A percentile compares a stretch with the other conserved stretches of the same genome.
These are phyloP conservation scores for Didymella exigua DNA, from an alignment of 2,329 filamentous ascomycete genomes.

Conservation along the genomic window DNA sequence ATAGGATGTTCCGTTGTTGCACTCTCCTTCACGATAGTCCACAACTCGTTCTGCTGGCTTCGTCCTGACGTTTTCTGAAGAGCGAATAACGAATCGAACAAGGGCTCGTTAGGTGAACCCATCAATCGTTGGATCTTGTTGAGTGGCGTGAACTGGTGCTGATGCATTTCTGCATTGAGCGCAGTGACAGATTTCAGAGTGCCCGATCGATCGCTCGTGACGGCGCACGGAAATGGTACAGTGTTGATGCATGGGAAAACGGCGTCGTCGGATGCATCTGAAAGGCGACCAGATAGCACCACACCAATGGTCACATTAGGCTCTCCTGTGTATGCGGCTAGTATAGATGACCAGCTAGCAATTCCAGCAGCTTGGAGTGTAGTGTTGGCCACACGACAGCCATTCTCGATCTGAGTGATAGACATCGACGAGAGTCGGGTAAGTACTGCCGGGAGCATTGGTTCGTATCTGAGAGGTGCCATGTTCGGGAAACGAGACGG, in stretches of 20 bases:
- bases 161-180: constrained; percentile 67
- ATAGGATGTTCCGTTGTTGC: constrained; percentile 77
- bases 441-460: constrained; percentile 44
- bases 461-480: constrained; percentile 62
- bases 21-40: constrained; percentile 68
- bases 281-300: constrained; percentile 75
- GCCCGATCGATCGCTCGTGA: constrained; percentile 60
- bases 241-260: constrained; percentile 84
- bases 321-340: constrained; percentile 80
- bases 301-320: constrained; percentile 75
- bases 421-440: constrained; percentile 49
- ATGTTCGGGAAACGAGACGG: constrained; percentile 78
- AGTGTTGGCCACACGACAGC: constrained; percentile 64
- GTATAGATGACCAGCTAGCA: constrained; percentile 75
- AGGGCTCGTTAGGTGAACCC: constrained; percentile 64
- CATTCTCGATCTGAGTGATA: constrained; percentile 58
- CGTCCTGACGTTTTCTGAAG: constrained; percentile 68
- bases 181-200: constrained; percentile 68
- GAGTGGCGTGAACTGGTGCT: constrained; percentile 74
- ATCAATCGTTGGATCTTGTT: constrained; percentile 74
- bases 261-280: constrained; percentile 62
- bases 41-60: constrained; percentile 49
- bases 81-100: constrained; percentile 86
- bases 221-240: constrained; percentile 70
- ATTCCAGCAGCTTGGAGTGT: constrained; percentile 78